Percentiles rank a stretch among this genome's conserved stretches.
Evolutionary conservation across 495 filamentous ascomycete genomes (phyloP).

Genomic region (Penicillium flavigenum): DNA sequence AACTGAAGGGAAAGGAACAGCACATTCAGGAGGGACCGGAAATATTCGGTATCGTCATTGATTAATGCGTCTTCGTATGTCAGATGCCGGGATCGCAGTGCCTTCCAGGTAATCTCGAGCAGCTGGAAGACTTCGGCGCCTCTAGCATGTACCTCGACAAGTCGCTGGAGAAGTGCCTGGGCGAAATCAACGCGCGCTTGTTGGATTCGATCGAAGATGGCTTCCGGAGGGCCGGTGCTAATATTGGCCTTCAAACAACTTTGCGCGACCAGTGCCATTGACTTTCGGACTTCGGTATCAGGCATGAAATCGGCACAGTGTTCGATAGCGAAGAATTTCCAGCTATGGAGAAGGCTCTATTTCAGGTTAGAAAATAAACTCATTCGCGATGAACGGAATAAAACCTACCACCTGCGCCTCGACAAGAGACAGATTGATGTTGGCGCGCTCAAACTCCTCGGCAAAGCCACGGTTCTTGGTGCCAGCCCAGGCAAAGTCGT

Average conservation of each 20-base stretch:
- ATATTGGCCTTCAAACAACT: slow-evolving; percentile 73
- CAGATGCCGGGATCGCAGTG: slow-evolving; percentile 59
- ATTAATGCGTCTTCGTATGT: slow-evolving; percentile 64
- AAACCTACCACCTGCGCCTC: slow-evolving; percentile 83
- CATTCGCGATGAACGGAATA: background rate
- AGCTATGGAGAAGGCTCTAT: slow-evolving; percentile 76
- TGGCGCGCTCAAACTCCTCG: slow-evolving; percentile 78
- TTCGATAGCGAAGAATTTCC: slow-evolving; percentile 86
- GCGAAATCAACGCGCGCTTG: slow-evolving; percentile 72
- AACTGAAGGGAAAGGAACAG: slow-evolving; percentile 79
- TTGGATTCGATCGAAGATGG: slow-evolving; percentile 69
- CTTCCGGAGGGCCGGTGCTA: slow-evolving; percentile 61
- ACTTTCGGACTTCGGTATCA: slow-evolving; percentile 63
- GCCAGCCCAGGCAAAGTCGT: slow-evolving; percentile 74
- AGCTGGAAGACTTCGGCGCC: slow-evolving; percentile 61
- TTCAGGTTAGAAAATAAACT: slow-evolving; percentile 28
- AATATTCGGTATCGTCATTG: slow-evolving; percentile 66
- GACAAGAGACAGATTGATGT: slow-evolving; percentile 85
- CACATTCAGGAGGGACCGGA: slow-evolving; percentile 77
- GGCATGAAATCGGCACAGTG: slow-evolving; percentile 66
- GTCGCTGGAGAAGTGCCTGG: slow-evolving; percentile 70
- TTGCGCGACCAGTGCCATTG: slow-evolving; percentile 63
- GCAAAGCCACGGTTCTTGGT: slow-evolving; percentile 67
- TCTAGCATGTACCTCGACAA: slow-evolving; percentile 62
- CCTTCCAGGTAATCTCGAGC: slow-evolving; percentile 63